Percentiles rank a stretch among this genome's conserved stretches.
Conservation (phyloP, 306 rosid genomes). For the Vigna nakashimae region DNA sequence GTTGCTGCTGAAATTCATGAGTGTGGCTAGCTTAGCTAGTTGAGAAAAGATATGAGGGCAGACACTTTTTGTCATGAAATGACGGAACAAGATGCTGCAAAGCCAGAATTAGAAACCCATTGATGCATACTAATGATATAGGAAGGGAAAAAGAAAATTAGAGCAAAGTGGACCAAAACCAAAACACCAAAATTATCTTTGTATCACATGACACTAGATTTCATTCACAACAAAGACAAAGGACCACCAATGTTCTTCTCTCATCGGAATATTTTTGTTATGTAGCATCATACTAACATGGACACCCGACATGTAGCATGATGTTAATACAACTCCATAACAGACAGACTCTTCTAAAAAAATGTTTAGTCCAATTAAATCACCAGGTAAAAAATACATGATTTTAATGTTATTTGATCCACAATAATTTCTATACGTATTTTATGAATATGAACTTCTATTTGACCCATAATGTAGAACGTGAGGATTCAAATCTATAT, state of each 20-base stretch:
- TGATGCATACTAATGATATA: constrained; percentile 41
- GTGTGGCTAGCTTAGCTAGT: constrained; percentile 44
- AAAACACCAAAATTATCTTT: no score
- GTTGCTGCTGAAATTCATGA: constrained; percentile 54
- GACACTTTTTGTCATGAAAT: constrained; percentile 48
- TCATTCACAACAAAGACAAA: constrained; percentile 37
- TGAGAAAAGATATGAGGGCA: constrained; percentile 36
- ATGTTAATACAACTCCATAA: no score
- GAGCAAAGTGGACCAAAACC: constrained; percentile 34
- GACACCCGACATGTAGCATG: no score
- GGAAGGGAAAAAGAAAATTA: constrained; percentile 19
- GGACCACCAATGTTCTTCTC: constrained; percentile 18
- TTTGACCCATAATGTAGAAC: no score
- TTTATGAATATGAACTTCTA: no score
- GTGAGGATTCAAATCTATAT: no score
- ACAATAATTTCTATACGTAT: no score
- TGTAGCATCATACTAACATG: no score
- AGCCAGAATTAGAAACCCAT: constrained; percentile 42
- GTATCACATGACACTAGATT: not conserved
- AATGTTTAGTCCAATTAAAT: no score
- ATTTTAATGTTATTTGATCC: no score
- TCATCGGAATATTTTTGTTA: constrained; percentile 4
- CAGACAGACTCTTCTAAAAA: no score
- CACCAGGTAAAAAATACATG: no score
- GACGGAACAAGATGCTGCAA: constrained; percentile 54